Percentiles rank a stretch among this genome's conserved stretches.
Evolutionary conservation across 2,329 filamentous ascomycete genomes (phyloP).

Genomic region (Orbilia brochopaga): DNA sequence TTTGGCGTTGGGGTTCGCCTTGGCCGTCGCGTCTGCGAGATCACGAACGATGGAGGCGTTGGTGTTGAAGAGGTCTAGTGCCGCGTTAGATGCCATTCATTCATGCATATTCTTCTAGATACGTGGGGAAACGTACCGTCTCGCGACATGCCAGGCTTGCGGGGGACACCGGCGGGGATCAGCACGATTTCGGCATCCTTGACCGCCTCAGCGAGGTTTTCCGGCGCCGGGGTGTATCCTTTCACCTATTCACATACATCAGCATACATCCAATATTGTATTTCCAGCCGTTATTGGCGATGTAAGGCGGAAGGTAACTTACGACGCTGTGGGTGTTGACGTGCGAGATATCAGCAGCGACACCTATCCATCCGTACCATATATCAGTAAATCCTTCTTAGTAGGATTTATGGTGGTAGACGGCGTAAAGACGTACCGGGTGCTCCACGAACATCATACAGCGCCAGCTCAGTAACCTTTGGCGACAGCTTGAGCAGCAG

Average conservation of each 20-base stretch:
- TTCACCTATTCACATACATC: constrained; percentile 66
- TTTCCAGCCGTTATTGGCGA: too few species aligned
- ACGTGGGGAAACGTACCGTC: constrained; percentile 66
- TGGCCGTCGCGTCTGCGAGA: constrained; percentile 91
- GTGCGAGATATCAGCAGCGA: constrained; percentile 96
- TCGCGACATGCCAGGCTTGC: constrained; percentile 99
- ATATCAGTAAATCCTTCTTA: neutral
- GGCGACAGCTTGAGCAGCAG: constrained; percentile 99
- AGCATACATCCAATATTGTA: constrained; percentile 42
- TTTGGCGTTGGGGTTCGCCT: constrained; percentile 88
- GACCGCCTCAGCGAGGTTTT: constrained; percentile 78
- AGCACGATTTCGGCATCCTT: constrained; percentile 91
- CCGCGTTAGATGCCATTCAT: neutral
- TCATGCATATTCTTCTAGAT: too few species aligned
- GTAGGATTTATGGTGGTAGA: constrained; percentile 6
- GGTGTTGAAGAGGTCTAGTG: constrained; percentile 99
- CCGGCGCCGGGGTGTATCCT: constrained; percentile 80
- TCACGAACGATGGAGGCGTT: constrained; percentile 99
- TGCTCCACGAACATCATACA: constrained; percentile 95
- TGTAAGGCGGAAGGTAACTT: too few species aligned
- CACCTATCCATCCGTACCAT: constrained; percentile 67
- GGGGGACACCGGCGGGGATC: constrained; percentile 96
- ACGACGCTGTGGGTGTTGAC: constrained; percentile 94
- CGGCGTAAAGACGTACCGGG: constrained; percentile 70
- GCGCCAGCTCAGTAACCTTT: constrained; percentile 86